A percentile compares a stretch with the other conserved stretches of the same genome.
phyloP scores from a whole-genome alignment of 2,329 filamentous ascomycete genomes.

The Gnomoniopsis smithogilvyi region DNA sequence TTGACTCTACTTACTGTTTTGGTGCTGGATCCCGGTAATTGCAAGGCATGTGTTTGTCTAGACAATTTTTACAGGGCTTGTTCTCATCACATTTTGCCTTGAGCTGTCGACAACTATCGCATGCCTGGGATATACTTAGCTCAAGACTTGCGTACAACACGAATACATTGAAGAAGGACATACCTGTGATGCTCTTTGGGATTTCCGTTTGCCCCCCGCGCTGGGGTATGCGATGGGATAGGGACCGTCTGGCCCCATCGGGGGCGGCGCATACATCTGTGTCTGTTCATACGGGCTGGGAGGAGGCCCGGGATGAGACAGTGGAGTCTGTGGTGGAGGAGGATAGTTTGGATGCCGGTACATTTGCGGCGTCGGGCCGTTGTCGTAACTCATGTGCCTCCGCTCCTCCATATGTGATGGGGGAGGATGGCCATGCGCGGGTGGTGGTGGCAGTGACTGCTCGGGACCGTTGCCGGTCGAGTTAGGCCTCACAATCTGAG shows the following conservation, averaged over 20 bases:
- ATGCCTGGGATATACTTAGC: slow-evolving; percentile 59
- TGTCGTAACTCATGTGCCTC: slow-evolving; percentile 53
- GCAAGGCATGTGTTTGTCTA: slow-evolving; percentile 79
- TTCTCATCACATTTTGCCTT: slow-evolving; percentile 93
- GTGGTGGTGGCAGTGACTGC: slow-evolving; percentile 30
- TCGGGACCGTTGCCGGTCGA: slow-evolving; percentile 44
- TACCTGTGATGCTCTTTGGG: slow-evolving; percentile 64
- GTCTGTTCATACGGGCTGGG: slow-evolving; percentile 32
- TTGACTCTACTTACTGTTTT: slow-evolving; percentile 67
- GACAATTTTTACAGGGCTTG: slow-evolving; percentile 80
- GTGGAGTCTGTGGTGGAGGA: slow-evolving; percentile 37
- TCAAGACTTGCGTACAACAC: neutral
- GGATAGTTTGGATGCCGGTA: slow-evolving; percentile 41
- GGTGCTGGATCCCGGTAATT: slow-evolving; percentile 88
- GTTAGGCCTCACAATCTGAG: slow-evolving; percentile 47
- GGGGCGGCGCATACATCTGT: slow-evolving; percentile 24
- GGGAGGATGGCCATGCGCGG: slow-evolving; percentile 14
- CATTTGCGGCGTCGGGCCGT: slow-evolving; percentile 39
- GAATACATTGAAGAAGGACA: slow-evolving; percentile 14
- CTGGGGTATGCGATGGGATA: slow-evolving; percentile 39
- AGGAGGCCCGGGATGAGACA: slow-evolving; percentile 27
- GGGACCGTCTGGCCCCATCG: slow-evolving; percentile 35
- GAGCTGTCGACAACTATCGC: slow-evolving; percentile 80
- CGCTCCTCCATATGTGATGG: slow-evolving; percentile 45
- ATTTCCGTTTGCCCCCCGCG: slow-evolving; percentile 55